Percentiles rank a stretch among this genome's conserved stretches.
These are phyloP conservation scores for Daldinia eschscholtzii DNA, from an alignment of 2,329 filamentous ascomycete species.

Conservation along the genomic window DNA sequence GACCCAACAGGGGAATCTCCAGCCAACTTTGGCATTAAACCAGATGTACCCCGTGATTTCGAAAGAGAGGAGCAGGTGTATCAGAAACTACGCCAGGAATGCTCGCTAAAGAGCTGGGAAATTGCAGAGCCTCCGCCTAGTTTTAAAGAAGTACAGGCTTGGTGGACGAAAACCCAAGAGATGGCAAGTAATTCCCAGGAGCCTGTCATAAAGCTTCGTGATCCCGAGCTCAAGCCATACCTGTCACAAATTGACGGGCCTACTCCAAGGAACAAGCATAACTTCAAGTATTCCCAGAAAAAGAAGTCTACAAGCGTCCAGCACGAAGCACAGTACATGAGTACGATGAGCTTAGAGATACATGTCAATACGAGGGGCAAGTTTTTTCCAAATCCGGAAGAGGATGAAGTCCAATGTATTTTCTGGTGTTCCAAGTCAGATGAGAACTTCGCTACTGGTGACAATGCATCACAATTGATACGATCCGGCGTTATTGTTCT, in stretches of 20 bases:
- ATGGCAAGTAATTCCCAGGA: slow-evolving; percentile 33
- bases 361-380: slow-evolving; percentile 89
- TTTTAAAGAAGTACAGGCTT: slow-evolving; percentile 75
- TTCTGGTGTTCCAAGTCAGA: slow-evolving; percentile 92
- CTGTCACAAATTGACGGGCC: slow-evolving; percentile 90
- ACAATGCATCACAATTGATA: slow-evolving; percentile 61
- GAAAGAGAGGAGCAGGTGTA: slow-evolving; percentile 64
- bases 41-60: slow-evolving; percentile 62
- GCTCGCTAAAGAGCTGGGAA: slow-evolving; percentile 80
- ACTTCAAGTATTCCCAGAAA: slow-evolving; percentile 88
- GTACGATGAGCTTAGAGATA: slow-evolving; percentile 91
- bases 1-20: slow-evolving; percentile 71
- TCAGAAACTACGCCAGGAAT: slow-evolving; percentile 66
- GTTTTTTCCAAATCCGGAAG: slow-evolving; percentile 87
- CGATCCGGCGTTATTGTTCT: slow-evolving; percentile 80
- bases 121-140: slow-evolving; percentile 78
- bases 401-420: slow-evolving; percentile 88
- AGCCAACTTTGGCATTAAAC: slow-evolving; percentile 67
- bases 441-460: slow-evolving; percentile 67
- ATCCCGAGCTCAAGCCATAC: slow-evolving; percentile 53
- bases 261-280: slow-evolving; percentile 84
- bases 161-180: slow-evolving; percentile 66
- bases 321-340: slow-evolving; percentile 94
- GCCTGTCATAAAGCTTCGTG: slow-evolving; percentile 42
- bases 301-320: slow-evolving; percentile 79